phyloP scores from a whole-genome alignment of 2,329 filamentous ascomycete genomes.

The Colletotrichum sp. region DNA sequence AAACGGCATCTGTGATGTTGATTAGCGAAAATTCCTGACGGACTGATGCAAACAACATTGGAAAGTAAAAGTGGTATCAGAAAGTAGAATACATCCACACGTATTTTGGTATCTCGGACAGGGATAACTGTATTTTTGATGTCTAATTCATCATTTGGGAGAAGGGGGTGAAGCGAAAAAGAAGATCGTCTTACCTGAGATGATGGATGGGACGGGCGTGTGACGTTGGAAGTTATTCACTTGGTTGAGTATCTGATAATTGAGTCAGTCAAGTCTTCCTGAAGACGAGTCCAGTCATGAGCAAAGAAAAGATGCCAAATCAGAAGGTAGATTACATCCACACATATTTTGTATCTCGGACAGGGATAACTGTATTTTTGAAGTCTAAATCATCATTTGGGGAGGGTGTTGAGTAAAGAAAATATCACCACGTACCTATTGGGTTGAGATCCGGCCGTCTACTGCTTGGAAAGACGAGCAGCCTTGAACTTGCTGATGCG shows the following conservation, averaged over 20 bases:
- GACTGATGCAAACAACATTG: neutral
- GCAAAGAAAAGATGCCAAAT: neutral
- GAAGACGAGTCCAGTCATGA: neutral
- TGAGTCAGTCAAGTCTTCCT: neutral
- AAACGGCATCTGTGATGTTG: neutral
- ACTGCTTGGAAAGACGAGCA: constrained; percentile 64
- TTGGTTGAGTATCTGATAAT: neutral
- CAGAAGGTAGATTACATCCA: constrained; percentile 19
- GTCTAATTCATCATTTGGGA: constrained; percentile 18
- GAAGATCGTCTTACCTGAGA: neutral
- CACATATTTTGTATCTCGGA: constrained; percentile 9
- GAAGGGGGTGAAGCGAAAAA: neutral
- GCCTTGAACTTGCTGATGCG: constrained; percentile 78
- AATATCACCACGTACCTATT: constrained; percentile 19
- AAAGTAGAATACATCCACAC: constrained; percentile 21
- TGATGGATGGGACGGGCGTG: neutral
- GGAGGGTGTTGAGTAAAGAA: neutral
- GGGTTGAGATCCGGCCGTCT: constrained; percentile 27
- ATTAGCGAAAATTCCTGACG: neutral
- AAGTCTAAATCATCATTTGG: constrained; percentile 16
- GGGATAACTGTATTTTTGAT: constrained; percentile 20
- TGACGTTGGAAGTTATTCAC: neutral
- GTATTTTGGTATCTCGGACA: constrained; percentile 3
- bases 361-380: constrained; percentile 17
- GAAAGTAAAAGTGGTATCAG: neutral